These are phyloP conservation scores for Ligustrum vulgare DNA, from an alignment of 257 asterid species.

Conservation along the genomic window DNA sequence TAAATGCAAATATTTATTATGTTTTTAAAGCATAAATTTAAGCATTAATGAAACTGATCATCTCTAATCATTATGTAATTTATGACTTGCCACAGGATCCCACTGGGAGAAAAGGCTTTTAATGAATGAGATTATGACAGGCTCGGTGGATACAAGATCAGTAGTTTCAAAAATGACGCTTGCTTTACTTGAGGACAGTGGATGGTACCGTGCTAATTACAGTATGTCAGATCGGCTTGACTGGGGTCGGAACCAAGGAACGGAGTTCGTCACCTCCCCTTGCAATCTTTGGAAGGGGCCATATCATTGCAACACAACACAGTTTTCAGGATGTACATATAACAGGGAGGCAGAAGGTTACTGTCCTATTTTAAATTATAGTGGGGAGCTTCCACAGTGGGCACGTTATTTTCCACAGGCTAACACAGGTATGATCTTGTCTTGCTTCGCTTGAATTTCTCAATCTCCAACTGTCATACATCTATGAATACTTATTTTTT, in stretches of 20 bases:
- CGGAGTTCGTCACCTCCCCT: conserved; percentile 77
- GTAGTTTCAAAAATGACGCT: conserved; percentile 96
- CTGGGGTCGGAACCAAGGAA: conserved; percentile 94
- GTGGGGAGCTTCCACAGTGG: conserved; percentile 96
- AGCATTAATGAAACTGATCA: conserved; percentile 12
- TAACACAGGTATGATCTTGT: conserved; percentile 61
- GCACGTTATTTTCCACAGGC: conserved; percentile 91
- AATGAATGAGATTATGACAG: conserved; percentile 98
- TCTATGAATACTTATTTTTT: neutral
- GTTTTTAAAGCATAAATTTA: neutral
- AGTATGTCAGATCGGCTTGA: conserved; percentile 90
- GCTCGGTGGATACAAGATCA: conserved; percentile 96
- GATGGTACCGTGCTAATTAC: conserved; percentile 95
- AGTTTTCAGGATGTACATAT: conserved; percentile 88
- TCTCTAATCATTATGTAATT: conserved; percentile 18
- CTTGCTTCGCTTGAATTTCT: neutral
- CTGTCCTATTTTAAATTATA: conserved; percentile 86
- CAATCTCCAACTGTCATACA: neutral
- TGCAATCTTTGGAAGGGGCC: conserved; percentile 95
- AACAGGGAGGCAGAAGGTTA: conserved; percentile 97
- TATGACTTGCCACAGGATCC: conserved; percentile 59
- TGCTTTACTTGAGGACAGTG: conserved; percentile 93
- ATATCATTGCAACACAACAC: conserved; percentile 88
- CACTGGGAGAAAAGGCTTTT: conserved; percentile 98
- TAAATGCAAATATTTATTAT: neutral